A percentile compares a stretch with the other conserved stretches of the same genome.
These are phyloP conservation scores for Cytidiella melzeri DNA, from an alignment of 768 basidiomycete genomes.

Conservation along the genomic window DNA sequence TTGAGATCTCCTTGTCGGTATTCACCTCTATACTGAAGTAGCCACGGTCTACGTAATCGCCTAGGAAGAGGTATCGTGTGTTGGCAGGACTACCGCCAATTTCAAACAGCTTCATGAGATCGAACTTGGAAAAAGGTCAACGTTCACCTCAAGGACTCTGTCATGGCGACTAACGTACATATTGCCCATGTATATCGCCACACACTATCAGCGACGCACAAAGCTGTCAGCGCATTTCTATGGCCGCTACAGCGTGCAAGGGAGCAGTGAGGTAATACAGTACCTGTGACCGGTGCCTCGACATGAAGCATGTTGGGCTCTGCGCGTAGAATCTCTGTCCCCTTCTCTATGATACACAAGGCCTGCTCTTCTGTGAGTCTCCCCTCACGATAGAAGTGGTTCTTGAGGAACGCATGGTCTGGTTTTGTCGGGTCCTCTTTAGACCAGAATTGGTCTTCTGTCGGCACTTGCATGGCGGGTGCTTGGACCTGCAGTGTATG, in stretches of 20 bases:
- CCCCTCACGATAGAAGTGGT: conserved; percentile 97
- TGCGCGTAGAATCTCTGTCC: conserved; percentile 71
- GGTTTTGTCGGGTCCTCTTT: conserved; percentile 82
- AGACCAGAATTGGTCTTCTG: conserved; percentile 91
- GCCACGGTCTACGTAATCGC: conserved; percentile 71
- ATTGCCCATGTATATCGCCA: conserved; percentile 99
- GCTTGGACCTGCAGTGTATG: conserved; percentile 75
- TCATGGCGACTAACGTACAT: conserved; percentile 51
- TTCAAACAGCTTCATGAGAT: conserved; percentile 77
- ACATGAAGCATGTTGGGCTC: conserved; percentile 92
- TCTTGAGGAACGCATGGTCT: conserved; percentile 94
- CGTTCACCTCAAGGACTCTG: background rate
- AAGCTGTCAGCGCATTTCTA: conserved; percentile 6
- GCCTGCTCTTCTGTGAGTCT: conserved; percentile 93
- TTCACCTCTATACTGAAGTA: conserved; percentile 71
- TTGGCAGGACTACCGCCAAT: conserved; percentile 71
- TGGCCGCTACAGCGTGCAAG: no score
- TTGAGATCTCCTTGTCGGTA: conserved; percentile 1
- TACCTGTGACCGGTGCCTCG: conserved; percentile 97
- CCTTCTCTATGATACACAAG: conserved; percentile 85
- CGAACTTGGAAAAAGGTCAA: conserved; percentile 46
- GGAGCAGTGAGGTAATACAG: no score
- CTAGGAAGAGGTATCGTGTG: conserved; percentile 68
- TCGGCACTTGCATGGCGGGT: conserved; percentile 89
- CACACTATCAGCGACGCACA: conserved; percentile 39